Evolutionary conservation across 139 green algal species (phyloP), one percentile per base, ranked within the genome.

Genomic region (Ettlia oleoabundans): DNA sequence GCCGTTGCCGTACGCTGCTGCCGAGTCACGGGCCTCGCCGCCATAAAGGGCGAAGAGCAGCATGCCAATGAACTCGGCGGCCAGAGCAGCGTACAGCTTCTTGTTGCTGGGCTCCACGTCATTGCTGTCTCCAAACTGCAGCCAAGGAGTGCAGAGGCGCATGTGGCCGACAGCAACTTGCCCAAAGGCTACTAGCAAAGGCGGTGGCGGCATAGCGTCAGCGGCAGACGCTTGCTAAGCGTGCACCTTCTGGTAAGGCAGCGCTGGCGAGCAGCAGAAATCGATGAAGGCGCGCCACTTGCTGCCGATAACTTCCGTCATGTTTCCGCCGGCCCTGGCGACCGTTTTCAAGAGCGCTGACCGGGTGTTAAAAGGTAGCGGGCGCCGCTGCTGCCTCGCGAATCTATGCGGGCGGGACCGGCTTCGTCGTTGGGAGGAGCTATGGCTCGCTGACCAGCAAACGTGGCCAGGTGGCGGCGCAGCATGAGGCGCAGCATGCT

Each of bases 31-130:
- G 1, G 73, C 73, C 37, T 80, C 73, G 8, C 73, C 73, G 37
- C 73, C 75, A 26, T 71, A 81, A 2, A 81, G 84, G 41, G 87
- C 76, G 52, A 90, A 90, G n/a, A 90, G 86, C 55, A 82, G 61
- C 84, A 90, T 75, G 53, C 86, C 86, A 24, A 91, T 13, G n/a
- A 92, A 90, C 77, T 92, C 89, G 5, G 89, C 89, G 18, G 86
- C 53, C 32, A 92, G 82, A 1, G 89, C 89, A 9, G 89, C 89
- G 40, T 85, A 88, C 19, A 90, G 58, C 62, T 70, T 80, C 65
- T 81, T 81, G 75, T 81, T 81, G 75, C 38, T 70, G 58, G 55
- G 51, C 58, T 81, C 75, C 15, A 81, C 62, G n/a, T 81, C 75
- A 15, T 58, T 58, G 2, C 28, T 5, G 55, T 70, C 58, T 38